Conservation (phyloP, 208 protist species). For the Trypanosoma brucei region DNA sequence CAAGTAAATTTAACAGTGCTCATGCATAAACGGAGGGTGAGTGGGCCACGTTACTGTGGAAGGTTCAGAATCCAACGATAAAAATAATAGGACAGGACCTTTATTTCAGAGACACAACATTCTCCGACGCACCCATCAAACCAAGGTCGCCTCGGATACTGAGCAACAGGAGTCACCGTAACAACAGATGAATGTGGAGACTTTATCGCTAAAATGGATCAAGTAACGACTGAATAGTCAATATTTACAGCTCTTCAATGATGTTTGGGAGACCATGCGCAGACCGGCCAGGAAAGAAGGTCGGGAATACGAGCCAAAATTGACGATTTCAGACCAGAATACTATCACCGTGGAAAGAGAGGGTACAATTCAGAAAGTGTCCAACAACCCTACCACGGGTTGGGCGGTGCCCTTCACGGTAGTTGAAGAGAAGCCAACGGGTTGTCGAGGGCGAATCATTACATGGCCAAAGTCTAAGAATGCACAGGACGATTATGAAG, state of each 20-base stretch:
- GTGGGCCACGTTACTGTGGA: background rate
- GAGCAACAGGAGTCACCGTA: background rate
- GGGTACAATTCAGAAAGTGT: background rate
- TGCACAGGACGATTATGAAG: slow-evolving; percentile 9
- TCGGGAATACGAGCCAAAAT: background rate
- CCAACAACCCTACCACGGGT: background rate
- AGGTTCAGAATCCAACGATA: background rate
- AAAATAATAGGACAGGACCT: too few species aligned
- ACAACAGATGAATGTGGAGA: slow-evolving; percentile 1
- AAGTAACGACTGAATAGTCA: background rate
- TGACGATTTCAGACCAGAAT: background rate
- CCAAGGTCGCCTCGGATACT: background rate
- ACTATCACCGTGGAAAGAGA: background rate
- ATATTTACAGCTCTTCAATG: background rate
- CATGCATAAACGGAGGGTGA: background rate
- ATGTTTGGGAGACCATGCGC: background rate
- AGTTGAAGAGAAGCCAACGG: slow-evolving; percentile 8
- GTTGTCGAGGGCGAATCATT: slow-evolving; percentile 1
- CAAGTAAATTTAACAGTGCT: background rate
- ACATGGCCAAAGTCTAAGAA: slow-evolving; percentile 9
- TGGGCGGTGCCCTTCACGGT: slow-evolving; percentile 5
- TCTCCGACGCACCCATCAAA: background rate
- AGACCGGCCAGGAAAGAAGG: background rate
- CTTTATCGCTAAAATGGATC: slow-evolving; percentile 1
- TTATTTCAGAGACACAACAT: slow-evolving; percentile 8